Base-by-base conservation (phyloP, 768 basidiomycete species). In the Mycena polygramma region DNA sequence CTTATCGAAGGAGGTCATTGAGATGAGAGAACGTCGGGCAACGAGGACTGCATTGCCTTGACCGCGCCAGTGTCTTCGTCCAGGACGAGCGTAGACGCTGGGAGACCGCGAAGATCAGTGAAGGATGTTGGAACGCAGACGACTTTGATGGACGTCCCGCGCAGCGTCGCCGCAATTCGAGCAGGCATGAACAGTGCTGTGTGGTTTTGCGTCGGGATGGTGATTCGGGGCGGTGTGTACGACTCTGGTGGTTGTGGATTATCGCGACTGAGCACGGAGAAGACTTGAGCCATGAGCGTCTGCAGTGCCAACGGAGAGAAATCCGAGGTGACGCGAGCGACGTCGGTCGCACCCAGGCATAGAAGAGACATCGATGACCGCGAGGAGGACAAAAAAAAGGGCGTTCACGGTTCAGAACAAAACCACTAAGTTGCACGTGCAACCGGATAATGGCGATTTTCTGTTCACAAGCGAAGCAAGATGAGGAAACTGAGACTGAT, bases 151-250 rank as follows among this genome's bases (percentile, higher is more conserved):
- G 92, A 82, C 1, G 92, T 92, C 2, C 90, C 90, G 10, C 77
- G 73, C 15, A 78, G 69, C 1, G 52, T 13, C 19, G 43, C 46
- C 0, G 59, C 77, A 13, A 92, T 83, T 30, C 91, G 87, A 9
- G 93, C 89, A 2, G 96, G 95, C 96, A 97, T 97, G 79, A 95
- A 93, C 3, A 98, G 83, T 0, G 87, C 83, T 1, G 85, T 91
- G 73, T 94, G 89, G 51, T 85, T 82, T 10, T 78, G 74, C 59
- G 86, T 89, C 0, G 83, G 81, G 14, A 96, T 77, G 0, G 84
- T 79, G 0, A 86, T 88, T 57, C 95, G 86, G 63, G 88, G 91
- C 5, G 95, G 95, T 14, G 81, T 83, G 62, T 81, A 79, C 63
- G 77, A 45, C 35, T 66, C 75, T 64, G 26, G 75, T 52, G 45